A percentile compares a stretch with the other conserved stretches of the same genome.
Conservation (phyloP, 495 filamentous ascomycete genomes). For the Umbilicaria muhlenbergii region DNA sequence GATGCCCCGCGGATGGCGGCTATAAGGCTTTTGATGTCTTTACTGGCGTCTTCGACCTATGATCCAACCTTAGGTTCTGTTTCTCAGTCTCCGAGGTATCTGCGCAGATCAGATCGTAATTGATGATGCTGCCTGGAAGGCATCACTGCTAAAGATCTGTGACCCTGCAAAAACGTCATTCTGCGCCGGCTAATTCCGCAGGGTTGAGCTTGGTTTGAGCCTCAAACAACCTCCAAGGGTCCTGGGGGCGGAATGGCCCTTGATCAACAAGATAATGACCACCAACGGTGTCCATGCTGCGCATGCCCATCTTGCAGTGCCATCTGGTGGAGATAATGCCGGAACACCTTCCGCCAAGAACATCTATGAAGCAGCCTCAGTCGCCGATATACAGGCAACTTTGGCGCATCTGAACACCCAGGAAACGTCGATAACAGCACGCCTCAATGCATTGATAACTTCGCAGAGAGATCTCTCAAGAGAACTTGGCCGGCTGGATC, state of each 20-base stretch:
- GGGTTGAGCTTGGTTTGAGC: too few relatives aligned
- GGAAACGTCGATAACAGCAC: slow-evolving; percentile 56
- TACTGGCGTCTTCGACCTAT: slow-evolving; percentile 24
- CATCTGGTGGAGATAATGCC: too few relatives aligned
- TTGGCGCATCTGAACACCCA: slow-evolving; percentile 58
- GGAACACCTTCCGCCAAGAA: slow-evolving; percentile 17
- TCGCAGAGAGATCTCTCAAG: slow-evolving; percentile 73
- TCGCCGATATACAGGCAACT: slow-evolving; percentile 63
- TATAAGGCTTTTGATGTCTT: slow-evolving; percentile 13
- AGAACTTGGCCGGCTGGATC: slow-evolving; percentile 73
- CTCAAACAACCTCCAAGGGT: too few relatives aligned
- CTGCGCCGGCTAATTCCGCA: too few relatives aligned
- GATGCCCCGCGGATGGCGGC: slow-evolving; percentile 13
- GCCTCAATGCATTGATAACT: slow-evolving; percentile 58
- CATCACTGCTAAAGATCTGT: too few relatives aligned
- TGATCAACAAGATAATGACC: too few relatives aligned
- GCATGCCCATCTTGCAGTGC: too few relatives aligned
- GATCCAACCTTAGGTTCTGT: background rate
- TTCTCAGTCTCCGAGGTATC: background rate
- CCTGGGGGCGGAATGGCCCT: too few relatives aligned
- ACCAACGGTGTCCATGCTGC: too few relatives aligned
- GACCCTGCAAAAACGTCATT: too few relatives aligned
- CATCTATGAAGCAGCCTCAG: slow-evolving; percentile 53
- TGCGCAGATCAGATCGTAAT: background rate
- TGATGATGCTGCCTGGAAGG: background rate